Conservation (phyloP, 1,139 yeast species). For the Tardiomyces blankii region DNA sequence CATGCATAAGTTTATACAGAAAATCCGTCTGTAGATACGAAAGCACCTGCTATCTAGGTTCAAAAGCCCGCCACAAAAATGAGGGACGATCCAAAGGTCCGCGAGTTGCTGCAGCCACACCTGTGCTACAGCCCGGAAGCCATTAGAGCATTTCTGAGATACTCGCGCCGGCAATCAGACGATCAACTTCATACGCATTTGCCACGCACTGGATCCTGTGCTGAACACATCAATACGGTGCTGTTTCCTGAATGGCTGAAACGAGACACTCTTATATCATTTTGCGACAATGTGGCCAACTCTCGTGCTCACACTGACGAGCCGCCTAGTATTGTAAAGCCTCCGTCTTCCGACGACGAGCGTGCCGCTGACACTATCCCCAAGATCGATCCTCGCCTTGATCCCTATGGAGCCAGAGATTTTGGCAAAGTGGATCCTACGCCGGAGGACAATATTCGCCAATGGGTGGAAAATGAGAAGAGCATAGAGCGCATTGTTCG, state of each 20-base stretch:
- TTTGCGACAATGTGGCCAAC: slow-evolving; percentile 20
- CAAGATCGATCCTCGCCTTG: slow-evolving; percentile 22
- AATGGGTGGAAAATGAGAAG: slow-evolving; percentile 21
- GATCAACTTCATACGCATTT: slow-evolving; percentile 15
- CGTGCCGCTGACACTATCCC: slow-evolving; percentile 1
- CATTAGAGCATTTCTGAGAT: slow-evolving; percentile 15
- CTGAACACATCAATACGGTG: slow-evolving; percentile 13
- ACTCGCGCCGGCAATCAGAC: slow-evolving; percentile 18
- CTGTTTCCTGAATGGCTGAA: slow-evolving; percentile 24
- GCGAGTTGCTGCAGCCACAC: neutral
- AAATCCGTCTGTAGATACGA: too few species aligned
- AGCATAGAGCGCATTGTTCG: slow-evolving; percentile 23
- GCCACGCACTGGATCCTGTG: slow-evolving; percentile 19
- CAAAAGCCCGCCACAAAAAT: neutral
- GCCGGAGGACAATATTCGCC: slow-evolving; percentile 15
- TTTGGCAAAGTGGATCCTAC: slow-evolving; percentile 7
- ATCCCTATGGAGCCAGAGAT: slow-evolving; percentile 26
- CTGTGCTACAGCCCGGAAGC: slow-evolving; percentile 16
- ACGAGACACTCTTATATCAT: slow-evolving; percentile 21
- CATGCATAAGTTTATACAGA: too few species aligned
- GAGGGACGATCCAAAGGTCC: neutral
- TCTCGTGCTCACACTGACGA: neutral
- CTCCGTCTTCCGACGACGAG: neutral
- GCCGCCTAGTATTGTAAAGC: neutral
- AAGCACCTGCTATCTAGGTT: too few species aligned